Evolutionary conservation across 2,329 filamentous ascomycete genomes (phyloP).

Genomic region (Pseudopyricularia cyperi): DNA sequence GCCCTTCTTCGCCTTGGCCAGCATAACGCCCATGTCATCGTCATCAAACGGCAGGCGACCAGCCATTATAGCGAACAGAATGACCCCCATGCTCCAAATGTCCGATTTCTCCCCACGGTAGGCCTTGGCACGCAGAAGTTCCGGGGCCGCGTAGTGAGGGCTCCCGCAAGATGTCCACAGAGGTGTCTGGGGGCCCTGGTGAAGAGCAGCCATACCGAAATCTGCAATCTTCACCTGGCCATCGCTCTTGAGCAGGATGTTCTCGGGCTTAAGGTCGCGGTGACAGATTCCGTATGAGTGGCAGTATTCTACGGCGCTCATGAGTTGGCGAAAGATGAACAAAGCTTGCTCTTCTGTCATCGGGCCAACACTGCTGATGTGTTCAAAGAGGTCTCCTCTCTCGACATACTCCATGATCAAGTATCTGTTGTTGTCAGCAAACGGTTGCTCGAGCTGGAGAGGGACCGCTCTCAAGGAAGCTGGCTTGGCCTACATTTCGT

Average conservation of each 20-base stretch:
- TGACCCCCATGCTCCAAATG: conserved; percentile 88
- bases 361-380: conserved; percentile 63
- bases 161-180: conserved; percentile 89
- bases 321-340: conserved; percentile 82
- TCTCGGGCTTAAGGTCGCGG: conserved; percentile 92
- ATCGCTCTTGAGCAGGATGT: conserved; percentile 70
- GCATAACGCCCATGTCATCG: conserved; percentile 47
- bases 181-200: conserved; percentile 65
- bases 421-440: conserved; percentile 44
- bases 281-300: conserved; percentile 94
- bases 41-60: conserved; percentile 75
- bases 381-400: conserved; percentile 67
- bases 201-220: conserved; percentile 92
- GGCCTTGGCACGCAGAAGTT: conserved; percentile 63
- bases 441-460: conserved; percentile 5
- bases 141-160: conserved; percentile 90
- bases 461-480: neutral
- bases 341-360: conserved; percentile 70
- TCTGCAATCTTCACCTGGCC: conserved; percentile 86
- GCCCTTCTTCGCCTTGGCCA: conserved; percentile 46
- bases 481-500: conserved; percentile 63
- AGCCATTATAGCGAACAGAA: conserved; percentile 76
- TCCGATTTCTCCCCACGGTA: conserved; percentile 83
- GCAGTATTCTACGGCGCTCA: conserved; percentile 83
- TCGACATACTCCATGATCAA: conserved; percentile 89